Conservation (phyloP, 2,329 filamentous ascomycete species). For the Stachybotrys chlorohalonatus region DNA sequence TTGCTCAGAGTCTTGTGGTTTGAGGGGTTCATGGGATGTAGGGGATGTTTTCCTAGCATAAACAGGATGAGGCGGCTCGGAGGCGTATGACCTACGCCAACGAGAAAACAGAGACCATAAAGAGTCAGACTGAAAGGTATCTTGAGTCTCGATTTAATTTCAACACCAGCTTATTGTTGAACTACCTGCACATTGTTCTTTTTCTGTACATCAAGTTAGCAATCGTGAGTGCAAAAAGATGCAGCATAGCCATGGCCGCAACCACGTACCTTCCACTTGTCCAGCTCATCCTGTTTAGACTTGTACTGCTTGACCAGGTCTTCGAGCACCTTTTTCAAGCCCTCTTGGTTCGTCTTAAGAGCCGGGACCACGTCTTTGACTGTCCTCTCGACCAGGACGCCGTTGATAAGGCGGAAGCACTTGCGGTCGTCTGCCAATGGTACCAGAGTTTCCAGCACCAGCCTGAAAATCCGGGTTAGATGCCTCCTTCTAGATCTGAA, state of each 20-base stretch:
- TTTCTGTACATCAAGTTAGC: conserved; percentile 45
- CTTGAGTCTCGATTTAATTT: too few species aligned
- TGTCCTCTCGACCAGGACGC: conserved; percentile 87
- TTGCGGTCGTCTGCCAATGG: conserved; percentile 80
- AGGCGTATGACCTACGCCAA: too few species aligned
- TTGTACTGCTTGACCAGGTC: conserved; percentile 97
- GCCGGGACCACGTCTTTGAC: conserved; percentile 88
- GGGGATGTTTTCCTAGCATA: too few species aligned
- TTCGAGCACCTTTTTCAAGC: conserved; percentile 86
- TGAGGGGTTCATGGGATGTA: too few species aligned
- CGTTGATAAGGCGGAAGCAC: conserved; percentile 98
- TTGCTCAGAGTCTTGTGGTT: too few species aligned
- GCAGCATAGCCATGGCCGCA: conserved; percentile 1
- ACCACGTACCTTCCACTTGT: conserved; percentile 86
- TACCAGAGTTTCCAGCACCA: conserved; percentile 85
- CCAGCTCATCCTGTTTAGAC: conserved; percentile 85
- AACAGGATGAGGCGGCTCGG: too few species aligned
- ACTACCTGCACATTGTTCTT: conserved; percentile 87
- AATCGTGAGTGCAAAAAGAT: background rate
- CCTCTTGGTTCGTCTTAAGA: conserved; percentile 87
- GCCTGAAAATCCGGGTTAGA: conserved; percentile 40
- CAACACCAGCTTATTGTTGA: conserved; percentile 47
- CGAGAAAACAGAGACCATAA: too few species aligned
- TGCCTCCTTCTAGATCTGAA: conserved; percentile 1
- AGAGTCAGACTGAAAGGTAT: too few species aligned